These are phyloP conservation scores for Tillandsia fasciculata DNA, from an alignment of 176 grass and related monocot species.

Conservation along the genomic window DNA sequence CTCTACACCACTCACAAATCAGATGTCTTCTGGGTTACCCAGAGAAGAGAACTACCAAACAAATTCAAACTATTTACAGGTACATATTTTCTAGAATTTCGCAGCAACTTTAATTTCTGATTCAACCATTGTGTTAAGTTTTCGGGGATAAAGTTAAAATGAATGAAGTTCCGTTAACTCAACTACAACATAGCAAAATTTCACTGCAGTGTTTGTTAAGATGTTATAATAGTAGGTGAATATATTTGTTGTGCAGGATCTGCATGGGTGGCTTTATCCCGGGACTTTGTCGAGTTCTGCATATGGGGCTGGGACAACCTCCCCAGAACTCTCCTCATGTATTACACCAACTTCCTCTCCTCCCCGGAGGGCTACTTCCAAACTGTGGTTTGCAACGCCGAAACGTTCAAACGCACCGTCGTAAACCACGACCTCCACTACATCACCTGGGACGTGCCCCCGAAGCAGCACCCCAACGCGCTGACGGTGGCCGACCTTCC, in stretches of 20 bases:
- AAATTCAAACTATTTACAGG: constrained; percentile 18
- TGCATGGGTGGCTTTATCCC: constrained; percentile 12
- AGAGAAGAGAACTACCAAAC: constrained; percentile 10
- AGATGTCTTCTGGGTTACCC: constrained; percentile 6
- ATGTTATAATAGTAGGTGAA: too few relatives aligned
- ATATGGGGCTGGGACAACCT: constrained; percentile 23
- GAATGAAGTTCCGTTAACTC: too few relatives aligned
- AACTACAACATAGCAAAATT: too few relatives aligned
- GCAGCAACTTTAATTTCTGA: not conserved
- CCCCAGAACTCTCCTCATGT: constrained; percentile 26
- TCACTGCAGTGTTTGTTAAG: not conserved
- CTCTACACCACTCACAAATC: constrained; percentile 6
- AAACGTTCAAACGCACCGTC: constrained; percentile 11
- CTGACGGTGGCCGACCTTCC: not conserved
- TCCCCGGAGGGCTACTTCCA: constrained; percentile 25
- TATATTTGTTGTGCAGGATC: constrained; percentile 13
- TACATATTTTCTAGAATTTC: not conserved
- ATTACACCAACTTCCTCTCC: constrained; percentile 28
- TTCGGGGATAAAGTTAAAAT: too few relatives aligned
- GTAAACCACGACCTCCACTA: constrained; percentile 32
- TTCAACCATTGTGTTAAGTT: too few relatives aligned
- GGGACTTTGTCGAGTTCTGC: constrained; percentile 22
- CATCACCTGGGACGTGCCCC: constrained; percentile 17
- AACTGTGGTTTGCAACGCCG: constrained; percentile 16
- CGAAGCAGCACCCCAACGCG: constrained; percentile 15